A percentile compares a stretch with the other conserved stretches of the same genome.
Evolutionary conservation across 1,139 yeast species (phyloP).

Genomic region (Komagataea norvegica): DNA sequence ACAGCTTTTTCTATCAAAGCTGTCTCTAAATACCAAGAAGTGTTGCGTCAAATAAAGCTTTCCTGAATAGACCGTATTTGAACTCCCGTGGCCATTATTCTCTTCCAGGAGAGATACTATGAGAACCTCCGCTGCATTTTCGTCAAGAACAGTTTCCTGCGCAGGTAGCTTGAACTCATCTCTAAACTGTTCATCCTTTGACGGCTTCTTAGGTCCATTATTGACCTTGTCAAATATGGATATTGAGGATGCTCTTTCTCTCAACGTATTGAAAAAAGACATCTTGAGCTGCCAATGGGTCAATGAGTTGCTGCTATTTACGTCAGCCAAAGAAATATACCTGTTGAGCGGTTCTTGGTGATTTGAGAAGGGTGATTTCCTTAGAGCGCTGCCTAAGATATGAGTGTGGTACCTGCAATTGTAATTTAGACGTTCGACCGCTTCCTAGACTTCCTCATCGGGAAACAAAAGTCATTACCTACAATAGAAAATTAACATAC

Average conservation of each 20-base stretch:
- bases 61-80: constrained; percentile 45
- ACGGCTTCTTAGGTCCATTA: constrained; percentile 31
- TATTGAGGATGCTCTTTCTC: constrained; percentile 20
- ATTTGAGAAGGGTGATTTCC: too few species aligned
- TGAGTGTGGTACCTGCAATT: too few species aligned
- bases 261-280: constrained; percentile 20
- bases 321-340: too few species aligned
- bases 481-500: not conserved
- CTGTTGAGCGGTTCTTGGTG: too few species aligned
- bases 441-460: constrained; percentile 17
- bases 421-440: too few species aligned
- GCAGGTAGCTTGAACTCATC: constrained; percentile 65
- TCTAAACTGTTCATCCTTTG: constrained; percentile 69
- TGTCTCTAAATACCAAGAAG: constrained; percentile 69
- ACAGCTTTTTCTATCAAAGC: constrained; percentile 64
- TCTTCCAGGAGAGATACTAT: constrained; percentile 40
- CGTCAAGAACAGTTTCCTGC: constrained; percentile 60
- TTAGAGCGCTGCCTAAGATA: too few species aligned
- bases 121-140: constrained; percentile 65
- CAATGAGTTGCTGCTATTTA: too few species aligned
- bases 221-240: constrained; percentile 36
- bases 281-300: constrained; percentile 10
- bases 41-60: constrained; percentile 66
- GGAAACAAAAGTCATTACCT: constrained; percentile 8
- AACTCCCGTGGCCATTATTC: constrained; percentile 12